These are phyloP conservation scores for Metschnikowia baotianmanensis DNA, from an alignment of 805 yeast genomes.

Conservation along the genomic window DNA sequence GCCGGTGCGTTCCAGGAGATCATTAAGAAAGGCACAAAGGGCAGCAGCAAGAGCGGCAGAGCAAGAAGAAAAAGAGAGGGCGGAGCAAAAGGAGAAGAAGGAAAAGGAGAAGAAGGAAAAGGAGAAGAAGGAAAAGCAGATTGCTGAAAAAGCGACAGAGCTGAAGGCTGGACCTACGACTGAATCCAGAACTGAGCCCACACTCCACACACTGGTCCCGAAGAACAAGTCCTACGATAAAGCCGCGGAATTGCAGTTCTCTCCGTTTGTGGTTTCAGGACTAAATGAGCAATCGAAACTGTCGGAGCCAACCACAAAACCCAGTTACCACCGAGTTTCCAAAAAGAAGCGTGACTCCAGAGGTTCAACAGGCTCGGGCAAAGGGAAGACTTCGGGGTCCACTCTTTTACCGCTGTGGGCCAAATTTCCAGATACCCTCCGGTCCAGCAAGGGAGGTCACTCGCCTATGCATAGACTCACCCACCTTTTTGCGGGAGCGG, in stretches of 20 bases:
- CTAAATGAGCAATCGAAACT: not conserved
- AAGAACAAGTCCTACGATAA: not conserved
- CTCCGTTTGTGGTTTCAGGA: constrained; percentile 7
- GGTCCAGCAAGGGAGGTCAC: constrained; percentile 1
- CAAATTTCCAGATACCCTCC: constrained; percentile 2
- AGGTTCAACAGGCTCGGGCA: constrained; percentile 1
- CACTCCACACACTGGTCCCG: too few relatives aligned
- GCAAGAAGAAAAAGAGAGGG: not conserved
- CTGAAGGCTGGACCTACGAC: not conserved
- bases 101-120: too few relatives aligned
- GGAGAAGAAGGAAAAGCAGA: too few relatives aligned
- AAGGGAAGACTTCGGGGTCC: constrained; percentile 4
- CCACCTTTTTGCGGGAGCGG: constrained; percentile 5
- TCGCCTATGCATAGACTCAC: constrained; percentile 11
- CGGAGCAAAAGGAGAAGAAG: too few relatives aligned
- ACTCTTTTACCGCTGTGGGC: constrained; percentile 14
- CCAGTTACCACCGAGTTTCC: not conserved
- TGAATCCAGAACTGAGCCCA: not conserved
- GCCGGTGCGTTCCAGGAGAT: not conserved
- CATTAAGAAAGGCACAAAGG: not conserved
- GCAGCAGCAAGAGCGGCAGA: not conserved
- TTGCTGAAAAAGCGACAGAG: too few relatives aligned
- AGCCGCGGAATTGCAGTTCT: constrained; percentile 8
- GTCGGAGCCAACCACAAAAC: not conserved
- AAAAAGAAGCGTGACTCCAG: not conserved